Conservation (phyloP, 257 asterid genomes). For the Echites panduratus region DNA sequence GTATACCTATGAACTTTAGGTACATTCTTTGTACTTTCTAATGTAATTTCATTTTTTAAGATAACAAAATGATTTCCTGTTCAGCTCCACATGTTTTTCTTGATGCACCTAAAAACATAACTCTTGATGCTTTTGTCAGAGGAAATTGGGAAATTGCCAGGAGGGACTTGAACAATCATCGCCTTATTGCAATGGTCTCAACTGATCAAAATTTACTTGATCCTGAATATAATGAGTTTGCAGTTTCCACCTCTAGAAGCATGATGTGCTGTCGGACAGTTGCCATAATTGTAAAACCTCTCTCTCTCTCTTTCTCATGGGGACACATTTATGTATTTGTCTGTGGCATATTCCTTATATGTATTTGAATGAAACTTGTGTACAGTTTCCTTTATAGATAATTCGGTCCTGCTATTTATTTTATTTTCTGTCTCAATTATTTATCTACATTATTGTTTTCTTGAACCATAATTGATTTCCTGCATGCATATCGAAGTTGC, state of each 20-base stretch:
- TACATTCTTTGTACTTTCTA: conserved; percentile 17
- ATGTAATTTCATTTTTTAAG: not conserved
- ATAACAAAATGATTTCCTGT: not conserved
- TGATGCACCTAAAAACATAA: conserved; percentile 6
- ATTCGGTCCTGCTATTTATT: not conserved
- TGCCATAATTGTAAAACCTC: conserved; percentile 63
- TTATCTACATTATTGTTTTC: not conserved
- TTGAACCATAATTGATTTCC: not conserved
- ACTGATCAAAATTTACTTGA: conserved; percentile 49
- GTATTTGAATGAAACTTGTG: not conserved
- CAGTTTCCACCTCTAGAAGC: conserved; percentile 61
- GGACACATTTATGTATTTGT: not conserved
- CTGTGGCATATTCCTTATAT: not conserved
- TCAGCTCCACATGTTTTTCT: conserved; percentile 1
- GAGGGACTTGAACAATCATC: conserved; percentile 65
- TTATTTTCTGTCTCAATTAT: not conserved
- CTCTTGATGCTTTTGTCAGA: conserved; percentile 36
- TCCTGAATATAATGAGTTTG: conserved; percentile 54
- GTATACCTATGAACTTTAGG: conserved; percentile 84
- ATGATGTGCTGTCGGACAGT: conserved; percentile 67
- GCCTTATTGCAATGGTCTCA: conserved; percentile 70
- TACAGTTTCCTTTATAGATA: not conserved
- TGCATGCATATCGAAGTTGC: not conserved
- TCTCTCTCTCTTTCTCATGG: conserved; percentile 23
- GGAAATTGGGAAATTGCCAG: conserved; percentile 91